Conservation (phyloP, 1,139 yeast genomes). For the Wickerhamomyces sp. region DNA sequence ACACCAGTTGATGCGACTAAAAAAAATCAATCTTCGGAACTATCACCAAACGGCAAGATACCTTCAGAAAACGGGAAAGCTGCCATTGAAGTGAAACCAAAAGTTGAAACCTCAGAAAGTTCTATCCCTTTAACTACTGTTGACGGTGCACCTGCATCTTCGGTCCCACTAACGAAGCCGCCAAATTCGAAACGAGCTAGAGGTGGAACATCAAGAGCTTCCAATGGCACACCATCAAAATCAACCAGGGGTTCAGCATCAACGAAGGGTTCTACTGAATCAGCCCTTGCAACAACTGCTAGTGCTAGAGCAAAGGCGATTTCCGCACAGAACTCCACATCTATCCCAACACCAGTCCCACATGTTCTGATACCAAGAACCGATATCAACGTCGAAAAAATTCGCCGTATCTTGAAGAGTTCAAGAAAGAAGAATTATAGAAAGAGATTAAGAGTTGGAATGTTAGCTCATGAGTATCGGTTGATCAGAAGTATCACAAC, state of each 20-base stretch:
- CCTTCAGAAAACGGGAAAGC: background rate
- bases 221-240: background rate
- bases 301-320: background rate
- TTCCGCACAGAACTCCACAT: too few relatives aligned
- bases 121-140: background rate
- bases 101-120: background rate
- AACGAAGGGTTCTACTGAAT: too few relatives aligned
- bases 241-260: too few relatives aligned
- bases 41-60: background rate
- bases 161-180: background rate
- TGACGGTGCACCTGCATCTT: background rate
- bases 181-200: background rate
- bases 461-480: constrained; percentile 13
- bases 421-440: constrained; percentile 8
- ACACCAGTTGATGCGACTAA: background rate
- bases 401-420: constrained; percentile 11
- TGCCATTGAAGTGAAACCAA: background rate
- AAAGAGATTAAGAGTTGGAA: constrained; percentile 14
- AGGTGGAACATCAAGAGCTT: background rate
- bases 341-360: constrained; percentile 6
- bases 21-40: background rate
- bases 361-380: too few relatives aligned
- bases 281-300: background rate
- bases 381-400: constrained; percentile 21
- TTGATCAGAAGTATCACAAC: constrained; percentile 10